Evolutionary conservation across 352 stramenopile species (phyloP).

Genomic region (Halophytophthora polymorphica): DNA sequence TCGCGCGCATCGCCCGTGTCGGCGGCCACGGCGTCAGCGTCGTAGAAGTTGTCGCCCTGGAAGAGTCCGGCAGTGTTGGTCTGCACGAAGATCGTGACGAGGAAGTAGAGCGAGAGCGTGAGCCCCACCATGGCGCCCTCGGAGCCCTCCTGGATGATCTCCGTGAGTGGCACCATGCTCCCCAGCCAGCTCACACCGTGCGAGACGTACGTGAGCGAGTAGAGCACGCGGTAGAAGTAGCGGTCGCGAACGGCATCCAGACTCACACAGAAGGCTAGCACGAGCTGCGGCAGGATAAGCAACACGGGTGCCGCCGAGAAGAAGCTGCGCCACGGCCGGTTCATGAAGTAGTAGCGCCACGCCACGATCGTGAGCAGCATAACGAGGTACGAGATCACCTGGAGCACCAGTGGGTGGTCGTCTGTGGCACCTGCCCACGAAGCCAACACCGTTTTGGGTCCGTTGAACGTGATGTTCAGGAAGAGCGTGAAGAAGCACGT

Average conservation of each 20-base stretch:
- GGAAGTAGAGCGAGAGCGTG: constrained; percentile 51
- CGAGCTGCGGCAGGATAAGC: constrained; percentile 45
- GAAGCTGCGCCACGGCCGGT: constrained; percentile 52
- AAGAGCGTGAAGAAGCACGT: constrained; percentile 63
- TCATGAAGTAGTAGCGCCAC: constrained; percentile 60
- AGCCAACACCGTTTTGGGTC: constrained; percentile 36
- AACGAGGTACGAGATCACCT: constrained; percentile 43
- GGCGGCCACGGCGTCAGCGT: constrained; percentile 18
- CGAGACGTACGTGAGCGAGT: constrained; percentile 45
- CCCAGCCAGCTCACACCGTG: constrained; percentile 55
- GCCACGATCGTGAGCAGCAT: constrained; percentile 53
- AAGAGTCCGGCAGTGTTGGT: constrained; percentile 48
- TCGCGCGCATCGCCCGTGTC: constrained; percentile 33
- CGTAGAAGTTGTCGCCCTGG: constrained; percentile 48
- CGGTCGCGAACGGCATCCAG: constrained; percentile 44
- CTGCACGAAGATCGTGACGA: constrained; percentile 55
- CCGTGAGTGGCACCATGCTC: constrained; percentile 53
- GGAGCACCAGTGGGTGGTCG: constrained; percentile 46
- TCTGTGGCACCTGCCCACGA: constrained; percentile 35
- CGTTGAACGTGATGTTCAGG: constrained; percentile 48
- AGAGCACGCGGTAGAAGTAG: constrained; percentile 58
- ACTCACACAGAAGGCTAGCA: constrained; percentile 36
- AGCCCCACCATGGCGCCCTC: constrained; percentile 61
- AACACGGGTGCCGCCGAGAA: constrained; percentile 52
- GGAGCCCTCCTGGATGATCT: constrained; percentile 65